Evolutionary conservation across 345 rosid species (phyloP).

Genomic region (Acer saccharum): DNA sequence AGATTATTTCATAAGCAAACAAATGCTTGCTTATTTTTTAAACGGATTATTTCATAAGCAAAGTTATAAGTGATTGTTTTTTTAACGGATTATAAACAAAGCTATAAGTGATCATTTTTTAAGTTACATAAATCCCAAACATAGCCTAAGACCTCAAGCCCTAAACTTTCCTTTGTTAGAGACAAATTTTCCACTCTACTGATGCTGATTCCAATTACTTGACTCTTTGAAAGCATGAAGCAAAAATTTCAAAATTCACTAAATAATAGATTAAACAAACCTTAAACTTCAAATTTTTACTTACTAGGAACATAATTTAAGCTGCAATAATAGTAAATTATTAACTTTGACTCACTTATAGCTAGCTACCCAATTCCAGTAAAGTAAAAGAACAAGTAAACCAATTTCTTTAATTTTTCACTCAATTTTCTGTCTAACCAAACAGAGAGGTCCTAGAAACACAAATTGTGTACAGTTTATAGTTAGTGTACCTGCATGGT

Average conservation of each 20-base stretch:
- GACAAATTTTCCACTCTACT: background rate
- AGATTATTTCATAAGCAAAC: too few relatives aligned
- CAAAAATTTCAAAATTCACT: background rate
- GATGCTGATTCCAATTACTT: background rate
- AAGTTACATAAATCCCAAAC: too few relatives aligned
- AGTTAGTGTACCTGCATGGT: constrained; percentile 75
- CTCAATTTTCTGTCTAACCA: background rate
- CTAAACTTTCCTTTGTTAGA: background rate
- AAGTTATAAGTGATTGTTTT: too few relatives aligned
- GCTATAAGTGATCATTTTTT: too few relatives aligned
- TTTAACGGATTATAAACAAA: too few relatives aligned
- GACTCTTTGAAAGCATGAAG: background rate
- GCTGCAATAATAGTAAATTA: background rate
- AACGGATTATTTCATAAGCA: too few relatives aligned
- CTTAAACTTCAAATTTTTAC: background rate
- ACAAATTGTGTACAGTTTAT: background rate
- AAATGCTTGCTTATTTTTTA: too few relatives aligned
- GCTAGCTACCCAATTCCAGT: background rate
- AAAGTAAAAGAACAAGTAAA: background rate
- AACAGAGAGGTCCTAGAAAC: background rate
- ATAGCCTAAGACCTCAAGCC: background rate
- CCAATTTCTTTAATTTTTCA: background rate
- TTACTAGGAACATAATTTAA: background rate
- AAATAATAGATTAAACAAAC: background rate
- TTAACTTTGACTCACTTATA: background rate